Evolutionary conservation across 2,329 filamentous ascomycete genomes (phyloP), one percentile per base, ranked within the genome.

Genomic region (Fusarium globosum): DNA sequence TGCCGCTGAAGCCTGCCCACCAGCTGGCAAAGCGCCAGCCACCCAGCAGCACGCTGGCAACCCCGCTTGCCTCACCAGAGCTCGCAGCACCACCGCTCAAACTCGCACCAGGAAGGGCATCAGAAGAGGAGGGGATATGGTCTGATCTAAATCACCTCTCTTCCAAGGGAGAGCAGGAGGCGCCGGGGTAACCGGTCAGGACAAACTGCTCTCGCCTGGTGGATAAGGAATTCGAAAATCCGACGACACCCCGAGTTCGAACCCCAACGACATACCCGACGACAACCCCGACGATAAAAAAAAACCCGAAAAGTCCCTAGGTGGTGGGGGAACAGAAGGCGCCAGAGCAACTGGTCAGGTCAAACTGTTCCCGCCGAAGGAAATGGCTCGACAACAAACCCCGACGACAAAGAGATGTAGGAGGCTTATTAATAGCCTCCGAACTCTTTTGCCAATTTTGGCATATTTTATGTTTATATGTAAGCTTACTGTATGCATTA

Each of bases 391-490:
- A 57, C 58, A 39, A 70, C 43, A 41, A 58, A 8, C 53, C 52
- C 18, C 53, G 63, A 65, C 69, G 60, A 71, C 70, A 69, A 52
- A 56, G 78, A 75, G 78, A 79, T 66, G 78, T 79, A 79, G 76
- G 75, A 68, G 69, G 41, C 41, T 51, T 26, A 26, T 46, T 67
- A 59, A 46, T 60, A 69, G 69, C 69, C 68, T 67, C 76, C 63
- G 78, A 79, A 79, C 77, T 75, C 78, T 79, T 79, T 79, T 79
- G 75, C 33, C 42, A 63, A 63, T 26, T 43, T 63, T 43, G 5
- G 14, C 4, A 23, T 26, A 35, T 28, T 21, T 35, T 30, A 57
- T 46, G 57, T 33, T 72, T 62, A 13, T 45, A 6, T 28, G 9
- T 20, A 1, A 26, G 28, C 11, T 33, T 0, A 30, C n/a, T 60